phyloP scores from a whole-genome alignment of 352 stramenopile species.

The Globisporangium polare region DNA sequence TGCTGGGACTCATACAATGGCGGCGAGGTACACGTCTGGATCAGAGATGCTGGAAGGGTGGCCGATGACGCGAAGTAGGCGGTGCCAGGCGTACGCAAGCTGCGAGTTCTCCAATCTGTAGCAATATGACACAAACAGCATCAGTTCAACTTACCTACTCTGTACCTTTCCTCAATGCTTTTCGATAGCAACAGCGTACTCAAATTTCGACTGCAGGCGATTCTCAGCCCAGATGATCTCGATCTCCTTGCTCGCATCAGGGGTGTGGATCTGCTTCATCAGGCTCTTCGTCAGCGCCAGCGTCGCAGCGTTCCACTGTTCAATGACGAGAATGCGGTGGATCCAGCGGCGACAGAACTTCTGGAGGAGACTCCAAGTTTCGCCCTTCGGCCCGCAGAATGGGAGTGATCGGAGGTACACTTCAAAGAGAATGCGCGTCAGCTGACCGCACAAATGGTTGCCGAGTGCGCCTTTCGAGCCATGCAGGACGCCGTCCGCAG shows the following conservation, averaged over 20 bases:
- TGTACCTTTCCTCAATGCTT: neutral
- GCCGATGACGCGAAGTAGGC: constrained; percentile 75
- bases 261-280: constrained; percentile 64
- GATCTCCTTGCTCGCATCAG: constrained; percentile 50
- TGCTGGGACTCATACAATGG: constrained; percentile 37
- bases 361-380: constrained; percentile 76
- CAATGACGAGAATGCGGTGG: constrained; percentile 79
- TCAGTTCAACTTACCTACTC: neutral
- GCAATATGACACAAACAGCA: neutral
- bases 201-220: constrained; percentile 58
- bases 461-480: constrained; percentile 67
- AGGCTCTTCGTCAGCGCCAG: constrained; percentile 70
- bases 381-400: constrained; percentile 61
- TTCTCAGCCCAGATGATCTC: constrained; percentile 76
- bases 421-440: constrained; percentile 78
- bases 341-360: constrained; percentile 88
- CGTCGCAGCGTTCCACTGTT: constrained; percentile 82
- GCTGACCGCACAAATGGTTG: constrained; percentile 67
- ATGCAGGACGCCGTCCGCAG: constrained; percentile 74
- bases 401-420: constrained; percentile 70
- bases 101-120: constrained; percentile 56
- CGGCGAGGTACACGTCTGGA: constrained; percentile 78
- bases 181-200: constrained; percentile 21
- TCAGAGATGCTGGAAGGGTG: constrained; percentile 80
- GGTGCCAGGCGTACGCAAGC: constrained; percentile 83